These are phyloP conservation scores for Penicillium goetzii DNA, from an alignment of 495 filamentous ascomycete species.

Conservation along the genomic window DNA sequence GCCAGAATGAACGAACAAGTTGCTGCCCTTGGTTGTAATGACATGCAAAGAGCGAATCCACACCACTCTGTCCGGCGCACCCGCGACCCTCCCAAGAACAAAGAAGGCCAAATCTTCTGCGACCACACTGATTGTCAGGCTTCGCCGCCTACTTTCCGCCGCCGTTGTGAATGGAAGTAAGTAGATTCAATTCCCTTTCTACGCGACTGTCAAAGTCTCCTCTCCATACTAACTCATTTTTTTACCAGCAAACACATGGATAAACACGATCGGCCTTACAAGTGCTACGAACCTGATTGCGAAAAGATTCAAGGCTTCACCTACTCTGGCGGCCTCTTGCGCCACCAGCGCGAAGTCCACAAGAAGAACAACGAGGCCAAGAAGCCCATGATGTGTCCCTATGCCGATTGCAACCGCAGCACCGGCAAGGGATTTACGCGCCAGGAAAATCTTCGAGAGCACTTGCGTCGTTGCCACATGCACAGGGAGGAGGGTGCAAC, in stretches of 20 bases:
- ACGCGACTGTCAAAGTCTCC: too few relatives aligned
- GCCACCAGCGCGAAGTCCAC: slow-evolving; percentile 92
- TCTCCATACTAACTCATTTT: slow-evolving; percentile 25
- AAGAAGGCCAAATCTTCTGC: slow-evolving; percentile 72
- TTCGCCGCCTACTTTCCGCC: slow-evolving; percentile 63
- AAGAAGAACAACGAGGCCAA: slow-evolving; percentile 82
- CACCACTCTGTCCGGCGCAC: slow-evolving; percentile 52
- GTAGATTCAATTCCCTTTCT: slow-evolving; percentile 35
- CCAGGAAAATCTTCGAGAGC: slow-evolving; percentile 89
- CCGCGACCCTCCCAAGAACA: slow-evolving; percentile 64
- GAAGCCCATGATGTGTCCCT: slow-evolving; percentile 80
- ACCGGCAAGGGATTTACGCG: slow-evolving; percentile 80
- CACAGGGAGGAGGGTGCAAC: slow-evolving; percentile 45
- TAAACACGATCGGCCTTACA: slow-evolving; percentile 94
- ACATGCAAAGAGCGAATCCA: slow-evolving; percentile 46
- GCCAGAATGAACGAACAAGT: slow-evolving; percentile 49
- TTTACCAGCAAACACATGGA: slow-evolving; percentile 88
- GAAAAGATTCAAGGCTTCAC: slow-evolving; percentile 92
- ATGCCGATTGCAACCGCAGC: slow-evolving; percentile 83
- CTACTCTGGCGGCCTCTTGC: slow-evolving; percentile 83
- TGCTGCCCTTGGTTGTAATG: slow-evolving; percentile 31
- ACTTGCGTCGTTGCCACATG: slow-evolving; percentile 84
- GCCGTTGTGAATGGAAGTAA: slow-evolving; percentile 93
- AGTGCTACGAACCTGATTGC: slow-evolving; percentile 75
- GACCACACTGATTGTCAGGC: slow-evolving; percentile 61